phyloP scores from a whole-genome alignment of 768 basidiomycete species.

The Lyophyllum decastes region DNA sequence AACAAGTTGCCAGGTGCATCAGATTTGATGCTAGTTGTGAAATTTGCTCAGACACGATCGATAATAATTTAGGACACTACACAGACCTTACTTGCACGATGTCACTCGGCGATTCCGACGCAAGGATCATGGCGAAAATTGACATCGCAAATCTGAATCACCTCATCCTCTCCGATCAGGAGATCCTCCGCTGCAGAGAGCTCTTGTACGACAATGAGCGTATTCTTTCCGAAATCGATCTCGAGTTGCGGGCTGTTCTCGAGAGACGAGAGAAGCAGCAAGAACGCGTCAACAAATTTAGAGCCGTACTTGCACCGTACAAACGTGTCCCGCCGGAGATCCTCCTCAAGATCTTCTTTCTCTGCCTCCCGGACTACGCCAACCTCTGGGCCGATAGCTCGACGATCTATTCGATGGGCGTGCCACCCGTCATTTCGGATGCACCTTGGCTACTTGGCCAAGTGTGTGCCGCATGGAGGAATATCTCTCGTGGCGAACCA shows the following conservation, averaged over 20 bases:
- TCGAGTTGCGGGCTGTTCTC: background rate
- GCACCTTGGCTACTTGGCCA: background rate
- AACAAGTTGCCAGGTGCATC: too few species aligned
- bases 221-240: slow-evolving; percentile 4
- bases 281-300: slow-evolving; percentile 2
- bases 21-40: too few species aligned
- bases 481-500: background rate
- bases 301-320: slow-evolving; percentile 10
- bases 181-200: background rate
- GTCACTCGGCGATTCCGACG: too few species aligned
- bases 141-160: too few species aligned
- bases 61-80: too few species aligned
- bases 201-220: slow-evolving; percentile 1
- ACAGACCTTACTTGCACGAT: too few species aligned
- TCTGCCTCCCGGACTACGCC: background rate
- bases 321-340: slow-evolving; percentile 13
- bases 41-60: too few species aligned
- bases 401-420: too few species aligned
- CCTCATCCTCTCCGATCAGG: slow-evolving; percentile 1
- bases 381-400: too few species aligned
- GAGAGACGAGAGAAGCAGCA: slow-evolving; percentile 7
- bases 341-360: slow-evolving; percentile 10
- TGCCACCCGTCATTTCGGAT: background rate
- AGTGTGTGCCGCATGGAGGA: background rate
- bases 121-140: too few species aligned